A percentile compares a stretch with the other conserved stretches of the same genome.
These are phyloP conservation scores for Colletotrichum paranaense DNA, from an alignment of 2,329 filamentous ascomycete species.

Conservation along the genomic window DNA sequence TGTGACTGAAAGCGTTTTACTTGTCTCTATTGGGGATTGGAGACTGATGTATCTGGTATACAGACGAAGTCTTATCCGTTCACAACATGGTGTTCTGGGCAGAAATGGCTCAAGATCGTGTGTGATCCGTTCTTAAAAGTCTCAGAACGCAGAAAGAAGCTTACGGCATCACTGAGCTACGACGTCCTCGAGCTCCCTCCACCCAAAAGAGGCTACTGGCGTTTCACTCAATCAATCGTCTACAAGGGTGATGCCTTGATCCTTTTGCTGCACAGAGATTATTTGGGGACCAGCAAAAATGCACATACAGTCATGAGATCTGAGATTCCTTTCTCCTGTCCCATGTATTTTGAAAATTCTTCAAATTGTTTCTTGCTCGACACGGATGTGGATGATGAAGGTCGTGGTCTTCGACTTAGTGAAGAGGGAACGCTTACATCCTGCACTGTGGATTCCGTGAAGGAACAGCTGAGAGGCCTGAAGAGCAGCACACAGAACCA, in stretches of 20 bases:
- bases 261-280: not conserved
- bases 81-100: too few species aligned
- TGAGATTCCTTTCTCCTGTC: not conserved
- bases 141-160: not conserved
- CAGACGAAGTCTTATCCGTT: too few species aligned
- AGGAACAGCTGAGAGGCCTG: not conserved
- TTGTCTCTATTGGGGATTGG: too few species aligned
- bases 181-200: not conserved
- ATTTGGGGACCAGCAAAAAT: not conserved
- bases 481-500: not conserved
- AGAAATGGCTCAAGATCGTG: not conserved
- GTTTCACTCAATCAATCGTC: fast-evolving
- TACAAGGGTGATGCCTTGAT: not conserved
- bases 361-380: not conserved
- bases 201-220: not conserved
- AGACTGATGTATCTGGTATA: too few species aligned
- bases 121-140: not conserved
- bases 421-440: not conserved
- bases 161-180: not conserved
- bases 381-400: not conserved
- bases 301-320: not conserved
- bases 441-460: not conserved
- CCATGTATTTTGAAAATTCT: not conserved
- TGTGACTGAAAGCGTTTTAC: too few species aligned
- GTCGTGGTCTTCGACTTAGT: not conserved